Percentiles rank a stretch among this genome's conserved stretches.
These are phyloP conservation scores for Komagataea norvegica DNA, from an alignment of 1,139 yeast species.

Conservation along the genomic window DNA sequence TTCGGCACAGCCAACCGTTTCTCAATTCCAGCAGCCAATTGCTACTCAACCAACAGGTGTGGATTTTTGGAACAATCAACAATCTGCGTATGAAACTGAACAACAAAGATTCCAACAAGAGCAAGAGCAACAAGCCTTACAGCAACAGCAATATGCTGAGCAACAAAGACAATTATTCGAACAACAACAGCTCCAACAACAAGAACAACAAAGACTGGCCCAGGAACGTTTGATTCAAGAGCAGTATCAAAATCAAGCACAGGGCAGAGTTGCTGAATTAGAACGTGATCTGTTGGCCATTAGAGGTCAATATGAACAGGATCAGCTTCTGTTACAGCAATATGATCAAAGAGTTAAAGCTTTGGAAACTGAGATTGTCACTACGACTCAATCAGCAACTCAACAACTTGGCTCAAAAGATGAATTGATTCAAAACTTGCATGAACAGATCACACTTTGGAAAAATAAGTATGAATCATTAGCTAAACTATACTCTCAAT, in stretches of 20 bases:
- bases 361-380: conserved; percentile 67
- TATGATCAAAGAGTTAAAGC: conserved; percentile 84
- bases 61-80: conserved; percentile 46
- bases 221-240: conserved; percentile 68
- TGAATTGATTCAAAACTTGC: conserved; percentile 62
- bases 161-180: conserved; percentile 73
- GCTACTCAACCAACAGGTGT: conserved; percentile 30
- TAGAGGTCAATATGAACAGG: conserved; percentile 81
- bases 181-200: conserved; percentile 62
- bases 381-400: conserved; percentile 59
- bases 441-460: conserved; percentile 79
- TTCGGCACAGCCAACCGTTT: conserved; percentile 45
- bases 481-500: conserved; percentile 85
- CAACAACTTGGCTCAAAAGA: conserved; percentile 77
- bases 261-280: conserved; percentile 74
- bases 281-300: conserved; percentile 77
- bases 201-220: conserved; percentile 69
- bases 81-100: conserved; percentile 37
- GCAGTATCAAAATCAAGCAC: conserved; percentile 72
- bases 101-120: conserved; percentile 47
- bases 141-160: conserved; percentile 43
- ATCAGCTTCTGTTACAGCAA: conserved; percentile 78
- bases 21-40: conserved; percentile 27
- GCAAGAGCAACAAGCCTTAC: conserved; percentile 44
- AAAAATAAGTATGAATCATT: conserved; percentile 82